These are phyloP conservation scores for Neckera pumila DNA, from an alignment of 225 moss, liverwort and hornwort species.

Conservation along the genomic window DNA sequence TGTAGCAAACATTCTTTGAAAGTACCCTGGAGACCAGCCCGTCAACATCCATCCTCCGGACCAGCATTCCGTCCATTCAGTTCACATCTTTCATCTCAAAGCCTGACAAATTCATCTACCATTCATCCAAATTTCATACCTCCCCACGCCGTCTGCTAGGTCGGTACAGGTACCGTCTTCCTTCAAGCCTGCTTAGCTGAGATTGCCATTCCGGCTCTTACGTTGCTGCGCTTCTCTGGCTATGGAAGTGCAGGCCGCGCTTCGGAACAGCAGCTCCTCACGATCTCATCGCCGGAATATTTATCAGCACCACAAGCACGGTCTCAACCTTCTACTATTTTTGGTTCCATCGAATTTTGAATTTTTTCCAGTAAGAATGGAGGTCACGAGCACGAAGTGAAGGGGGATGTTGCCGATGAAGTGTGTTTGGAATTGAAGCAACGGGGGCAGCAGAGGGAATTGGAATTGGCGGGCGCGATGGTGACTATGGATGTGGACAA, in stretches of 20 bases:
- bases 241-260: constrained; percentile 6
- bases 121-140: background rate
- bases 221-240: constrained; percentile 2
- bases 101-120: background rate
- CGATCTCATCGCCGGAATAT: background rate
- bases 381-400: background rate
- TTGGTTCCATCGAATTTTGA: background rate
- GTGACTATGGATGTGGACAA: constrained; percentile 66
- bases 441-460: background rate
- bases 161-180: background rate
- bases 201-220: background rate
- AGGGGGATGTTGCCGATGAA: background rate
- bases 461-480: background rate
- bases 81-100: background rate
- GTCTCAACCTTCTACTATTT: background rate
- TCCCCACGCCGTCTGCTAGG: background rate
- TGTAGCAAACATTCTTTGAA: background rate
- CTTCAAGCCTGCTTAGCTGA: background rate
- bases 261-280: background rate
- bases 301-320: background rate
- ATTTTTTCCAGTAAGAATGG: background rate
- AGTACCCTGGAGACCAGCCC: too few species aligned
- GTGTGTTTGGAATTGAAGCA: constrained; percentile 2
- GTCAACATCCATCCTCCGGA: background rate
- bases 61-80: background rate